Conservation (phyloP, 768 basidiomycete genomes). For the Phlebiopsis flavidoalba region DNA sequence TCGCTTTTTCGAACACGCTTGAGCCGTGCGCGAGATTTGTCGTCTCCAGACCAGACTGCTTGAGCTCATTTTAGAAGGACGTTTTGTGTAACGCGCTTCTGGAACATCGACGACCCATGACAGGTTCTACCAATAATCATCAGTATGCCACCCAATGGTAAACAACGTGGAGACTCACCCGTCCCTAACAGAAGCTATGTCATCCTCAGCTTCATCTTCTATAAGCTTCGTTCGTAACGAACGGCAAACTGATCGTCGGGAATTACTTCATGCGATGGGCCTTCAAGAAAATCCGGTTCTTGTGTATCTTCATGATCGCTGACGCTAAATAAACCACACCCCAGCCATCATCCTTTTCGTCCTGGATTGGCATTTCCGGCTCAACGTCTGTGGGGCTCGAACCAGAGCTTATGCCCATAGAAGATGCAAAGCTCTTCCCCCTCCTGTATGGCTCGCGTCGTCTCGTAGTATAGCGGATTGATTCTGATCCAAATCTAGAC, state of each 20-base stretch:
- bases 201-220: slow-evolving; percentile 58
- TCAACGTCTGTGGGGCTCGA: slow-evolving; percentile 36
- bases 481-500: slow-evolving; percentile 45
- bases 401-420: slow-evolving; percentile 68
- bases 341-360: slow-evolving; percentile 38
- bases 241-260: slow-evolving; percentile 61
- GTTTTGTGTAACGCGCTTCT: slow-evolving; percentile 52
- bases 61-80: slow-evolving; percentile 73
- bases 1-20: slow-evolving; percentile 66
- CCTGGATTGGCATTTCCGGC: background rate
- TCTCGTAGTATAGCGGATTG: slow-evolving; percentile 51
- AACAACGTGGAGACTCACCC: slow-evolving; percentile 34
- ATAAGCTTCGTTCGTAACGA: slow-evolving; percentile 53
- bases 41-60: slow-evolving; percentile 53
- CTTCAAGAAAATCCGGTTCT: slow-evolving; percentile 25
- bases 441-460: slow-evolving; percentile 43
- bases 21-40: slow-evolving; percentile 63
- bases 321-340: slow-evolving; percentile 34
- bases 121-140: slow-evolving; percentile 41
- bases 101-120: slow-evolving; percentile 78
- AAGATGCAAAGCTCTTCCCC: slow-evolving; percentile 80
- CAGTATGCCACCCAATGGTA: too few species aligned
- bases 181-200: slow-evolving; percentile 50
- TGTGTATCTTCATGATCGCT: slow-evolving; percentile 9
- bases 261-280: slow-evolving; percentile 43